A percentile compares a stretch with the other conserved stretches of the same genome.
These are phyloP conservation scores for Sequoia sempervirens DNA, from an alignment of 75 land plant genomes.

Conservation along the genomic window DNA sequence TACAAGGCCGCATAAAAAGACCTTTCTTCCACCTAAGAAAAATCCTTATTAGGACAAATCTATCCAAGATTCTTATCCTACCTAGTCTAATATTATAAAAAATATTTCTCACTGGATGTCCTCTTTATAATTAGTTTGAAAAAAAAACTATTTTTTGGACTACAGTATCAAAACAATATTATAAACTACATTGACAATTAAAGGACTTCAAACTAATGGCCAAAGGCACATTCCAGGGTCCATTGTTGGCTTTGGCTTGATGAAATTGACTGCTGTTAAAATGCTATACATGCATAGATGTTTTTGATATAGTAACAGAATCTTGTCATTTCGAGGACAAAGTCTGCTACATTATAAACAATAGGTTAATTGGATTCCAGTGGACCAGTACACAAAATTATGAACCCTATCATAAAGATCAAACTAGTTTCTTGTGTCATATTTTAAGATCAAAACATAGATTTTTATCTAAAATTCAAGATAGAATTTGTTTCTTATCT, in stretches of 20 bases:
- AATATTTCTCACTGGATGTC: too few species aligned
- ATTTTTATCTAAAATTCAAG: background rate
- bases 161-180: background rate
- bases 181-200: background rate
- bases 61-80: background rate
- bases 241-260: background rate
- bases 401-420: background rate
- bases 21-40: conserved; percentile 45
- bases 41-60: background rate
- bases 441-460: background rate
- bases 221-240: background rate
- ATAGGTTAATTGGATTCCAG: background rate
- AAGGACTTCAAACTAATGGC: background rate
- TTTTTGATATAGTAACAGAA: background rate
- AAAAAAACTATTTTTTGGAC: background rate
- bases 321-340: background rate
- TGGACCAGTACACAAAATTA: background rate
- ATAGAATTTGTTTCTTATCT: background rate
- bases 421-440: background rate
- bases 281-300: background rate
- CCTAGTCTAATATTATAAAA: background rate
- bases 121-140: background rate
- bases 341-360: background rate
- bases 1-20: conserved; percentile 45
- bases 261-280: background rate